Evolutionary conservation across 148 eudicot species (phyloP).

Genomic region (Spergularia bocconei): DNA sequence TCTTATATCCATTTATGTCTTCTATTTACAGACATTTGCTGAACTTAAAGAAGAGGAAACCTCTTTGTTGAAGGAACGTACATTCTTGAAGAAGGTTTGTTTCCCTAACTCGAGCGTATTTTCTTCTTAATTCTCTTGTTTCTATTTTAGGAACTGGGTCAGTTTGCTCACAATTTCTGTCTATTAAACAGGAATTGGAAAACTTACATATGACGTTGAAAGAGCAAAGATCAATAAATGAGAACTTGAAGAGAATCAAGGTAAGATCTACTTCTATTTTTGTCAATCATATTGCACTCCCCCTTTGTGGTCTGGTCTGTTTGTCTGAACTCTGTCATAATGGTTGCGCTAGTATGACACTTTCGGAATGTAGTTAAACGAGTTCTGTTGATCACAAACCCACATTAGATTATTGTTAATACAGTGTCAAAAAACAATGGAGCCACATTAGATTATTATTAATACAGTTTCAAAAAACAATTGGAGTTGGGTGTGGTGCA

Average conservation of each 20-base stretch:
- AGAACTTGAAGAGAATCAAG: constrained; percentile 59
- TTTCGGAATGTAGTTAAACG: no score
- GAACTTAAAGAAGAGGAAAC: constrained; percentile 63
- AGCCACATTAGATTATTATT: no score
- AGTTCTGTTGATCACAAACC: no score
- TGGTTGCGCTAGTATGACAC: no score
- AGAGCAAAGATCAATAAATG: constrained; percentile 44
- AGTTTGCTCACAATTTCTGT: constrained; percentile 1
- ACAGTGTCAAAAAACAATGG: no score
- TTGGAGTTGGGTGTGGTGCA: no score
- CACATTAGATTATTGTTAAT: no score
- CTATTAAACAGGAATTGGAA: constrained; percentile 43
- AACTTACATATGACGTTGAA: constrained; percentile 37
- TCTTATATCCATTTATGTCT: not conserved
- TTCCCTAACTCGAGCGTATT: not conserved
- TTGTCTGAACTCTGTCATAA: not conserved
- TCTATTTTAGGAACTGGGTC: not conserved
- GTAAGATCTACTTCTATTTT: constrained; percentile 23
- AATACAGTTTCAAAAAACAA: no score
- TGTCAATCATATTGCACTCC: not conserved
- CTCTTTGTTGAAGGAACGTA: constrained; percentile 47
- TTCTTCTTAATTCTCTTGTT: not conserved
- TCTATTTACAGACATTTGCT: constrained; percentile 43
- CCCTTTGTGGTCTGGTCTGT: not conserved
- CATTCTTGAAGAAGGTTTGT: constrained; percentile 44